A percentile compares a stretch with the other conserved stretches of the same genome.
Conservation (phyloP, 2,329 filamentous ascomycete species). For the Fusarium floridanum region DNA sequence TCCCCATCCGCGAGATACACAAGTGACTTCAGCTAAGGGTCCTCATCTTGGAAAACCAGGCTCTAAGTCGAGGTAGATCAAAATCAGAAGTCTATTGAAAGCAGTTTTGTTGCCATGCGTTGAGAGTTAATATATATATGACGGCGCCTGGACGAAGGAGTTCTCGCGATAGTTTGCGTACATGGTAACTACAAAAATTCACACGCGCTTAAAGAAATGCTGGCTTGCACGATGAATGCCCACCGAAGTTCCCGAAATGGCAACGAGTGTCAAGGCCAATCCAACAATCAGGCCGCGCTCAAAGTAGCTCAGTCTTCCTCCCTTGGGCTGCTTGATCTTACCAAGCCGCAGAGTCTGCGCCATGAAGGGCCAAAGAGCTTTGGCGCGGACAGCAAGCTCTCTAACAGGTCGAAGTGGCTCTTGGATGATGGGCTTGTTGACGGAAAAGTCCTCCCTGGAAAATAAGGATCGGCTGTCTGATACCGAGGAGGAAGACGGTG, state of each 20-base stretch:
- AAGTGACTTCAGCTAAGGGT: not conserved
- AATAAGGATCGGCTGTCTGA: not conserved
- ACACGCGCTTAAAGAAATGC: not conserved
- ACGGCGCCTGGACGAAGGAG: no score
- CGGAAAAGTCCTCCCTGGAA: not conserved
- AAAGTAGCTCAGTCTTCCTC: not conserved
- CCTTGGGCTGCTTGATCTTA: not conserved
- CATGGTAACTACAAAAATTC: not conserved
- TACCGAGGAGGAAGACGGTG: not conserved
- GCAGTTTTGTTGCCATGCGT: not conserved
- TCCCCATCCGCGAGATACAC: not conserved
- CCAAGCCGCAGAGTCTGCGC: not conserved
- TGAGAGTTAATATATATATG: not conserved
- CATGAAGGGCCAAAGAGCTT: not conserved
- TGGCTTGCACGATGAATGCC: not conserved
- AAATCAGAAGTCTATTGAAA: not conserved
- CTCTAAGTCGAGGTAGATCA: not conserved
- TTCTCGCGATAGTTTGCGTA: not conserved
- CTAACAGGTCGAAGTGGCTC: not conserved
- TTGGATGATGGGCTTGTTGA: not conserved
- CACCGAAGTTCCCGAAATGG: not conserved
- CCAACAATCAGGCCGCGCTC: not conserved
- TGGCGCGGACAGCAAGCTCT: not conserved
- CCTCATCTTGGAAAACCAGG: not conserved
- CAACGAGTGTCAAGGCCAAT: not conserved